Conservation (phyloP, 2,329 filamentous ascomycete genomes). For the Purpureocillium lavendulum region DNA sequence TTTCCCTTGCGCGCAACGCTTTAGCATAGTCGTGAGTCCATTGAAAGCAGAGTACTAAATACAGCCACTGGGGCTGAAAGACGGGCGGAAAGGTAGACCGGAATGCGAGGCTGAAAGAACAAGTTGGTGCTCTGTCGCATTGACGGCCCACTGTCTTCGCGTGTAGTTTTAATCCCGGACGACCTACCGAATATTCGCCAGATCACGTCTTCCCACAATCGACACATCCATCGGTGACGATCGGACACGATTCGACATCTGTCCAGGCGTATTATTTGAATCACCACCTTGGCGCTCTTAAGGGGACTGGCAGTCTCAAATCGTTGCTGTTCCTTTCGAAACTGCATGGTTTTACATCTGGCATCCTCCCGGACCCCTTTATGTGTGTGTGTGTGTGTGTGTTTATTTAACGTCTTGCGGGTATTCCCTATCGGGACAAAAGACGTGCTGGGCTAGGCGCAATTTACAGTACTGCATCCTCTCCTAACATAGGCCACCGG, state of each 20-base stretch:
- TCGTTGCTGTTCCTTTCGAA: constrained; percentile 41
- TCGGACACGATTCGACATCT: constrained; percentile 11
- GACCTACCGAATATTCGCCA: constrained; percentile 11
- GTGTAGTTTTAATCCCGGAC: constrained; percentile 27
- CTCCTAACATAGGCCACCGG: too few relatives aligned
- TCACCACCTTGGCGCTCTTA: constrained; percentile 33
- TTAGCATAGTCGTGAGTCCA: too few relatives aligned
- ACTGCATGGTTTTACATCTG: constrained; percentile 44
- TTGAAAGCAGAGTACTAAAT: too few relatives aligned
- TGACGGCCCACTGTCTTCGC: constrained; percentile 12
- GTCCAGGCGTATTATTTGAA: constrained; percentile 39
- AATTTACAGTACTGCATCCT: too few relatives aligned
- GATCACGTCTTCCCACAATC: neutral
- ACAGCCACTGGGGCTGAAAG: too few relatives aligned
- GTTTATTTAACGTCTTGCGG: too few relatives aligned
- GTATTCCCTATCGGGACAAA: too few relatives aligned
- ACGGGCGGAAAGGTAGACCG: too few relatives aligned
- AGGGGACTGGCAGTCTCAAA: constrained; percentile 38
- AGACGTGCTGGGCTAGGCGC: too few relatives aligned
- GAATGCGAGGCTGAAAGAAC: too few relatives aligned
- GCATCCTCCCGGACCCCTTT: constrained; percentile 37
- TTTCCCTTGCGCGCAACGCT: too few relatives aligned
- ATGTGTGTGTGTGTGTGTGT: too few relatives aligned
- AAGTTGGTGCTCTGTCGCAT: constrained; percentile 34
- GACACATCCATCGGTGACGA: constrained; percentile 25